Base-by-base conservation (phyloP, 148 eudicot genomes). In the Spergularia marina region DNA sequence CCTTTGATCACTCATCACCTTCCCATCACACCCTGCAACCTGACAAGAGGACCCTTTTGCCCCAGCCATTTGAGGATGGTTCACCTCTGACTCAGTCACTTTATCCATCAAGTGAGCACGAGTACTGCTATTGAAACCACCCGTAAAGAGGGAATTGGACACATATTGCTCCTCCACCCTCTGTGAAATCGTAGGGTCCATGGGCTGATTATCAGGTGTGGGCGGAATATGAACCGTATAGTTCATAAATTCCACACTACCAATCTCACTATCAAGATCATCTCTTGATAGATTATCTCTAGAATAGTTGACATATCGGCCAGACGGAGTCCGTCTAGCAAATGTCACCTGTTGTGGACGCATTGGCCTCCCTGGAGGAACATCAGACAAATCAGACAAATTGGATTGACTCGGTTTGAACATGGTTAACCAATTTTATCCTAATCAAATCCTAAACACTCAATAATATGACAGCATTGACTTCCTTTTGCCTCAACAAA, bases 41-140 rank as follows among this genome's bases (percentile, higher is more conserved):
- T 89, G 80, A 52, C 98, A 94, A 12, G 83, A 86, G 1, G 97
- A 94, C 76, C 98, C 98, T 80, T 92, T 91, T 44, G 89, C 83
- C 59, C 98, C 98, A 0, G 97, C 97, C 97, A 94, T 94, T 78
- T 94, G 98, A 61, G 98, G 98, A 78, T 94, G 98, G 82, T 53
- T 92, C 2, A 80, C 79, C 79, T 94, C 98, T 0, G 97, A 84
- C 67, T 92, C 98, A 1, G 86, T 94, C 74, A 94, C 97, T 85
- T 89, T 94, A 75, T 94, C 97, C 98, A 94, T 92, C 84, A 94
- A 74, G 65, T 94, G 98, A 40, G 98, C 97, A 9, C 96, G 93
- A 30, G 98, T 94, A n/a, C 81, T 89, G 51, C 87, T 86, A 75
- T 94, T 94, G 70, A 84, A 90, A 61, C 98, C 98, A n/a, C 98